Evolutionary conservation across 2,329 filamentous ascomycete species (phyloP).

Genomic region (Colletotrichum sp.): DNA sequence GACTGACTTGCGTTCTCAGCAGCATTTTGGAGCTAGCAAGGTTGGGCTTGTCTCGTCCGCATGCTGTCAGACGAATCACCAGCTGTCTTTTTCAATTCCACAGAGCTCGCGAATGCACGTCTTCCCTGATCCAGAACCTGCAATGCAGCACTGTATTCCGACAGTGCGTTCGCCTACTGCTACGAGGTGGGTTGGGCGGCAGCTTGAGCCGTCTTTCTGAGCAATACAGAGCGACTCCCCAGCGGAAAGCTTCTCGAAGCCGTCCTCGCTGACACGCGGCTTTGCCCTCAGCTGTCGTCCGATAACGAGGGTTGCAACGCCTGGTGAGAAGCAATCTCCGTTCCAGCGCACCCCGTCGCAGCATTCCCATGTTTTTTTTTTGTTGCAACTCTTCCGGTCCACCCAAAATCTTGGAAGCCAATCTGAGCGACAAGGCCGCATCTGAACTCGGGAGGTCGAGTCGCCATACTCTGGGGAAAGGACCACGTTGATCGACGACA

Average conservation of each 20-base stretch:
- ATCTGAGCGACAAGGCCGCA: neutral
- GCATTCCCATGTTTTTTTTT: neutral
- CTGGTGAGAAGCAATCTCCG: neutral
- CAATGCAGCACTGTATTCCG: neutral
- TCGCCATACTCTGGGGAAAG: conserved; percentile 1
- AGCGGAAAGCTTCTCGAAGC: conserved; percentile 4
- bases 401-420: neutral
- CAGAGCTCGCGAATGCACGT: neutral
- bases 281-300: neutral
- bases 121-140: conserved; percentile 1
- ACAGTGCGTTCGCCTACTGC: neutral
- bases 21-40: conserved; percentile 8
- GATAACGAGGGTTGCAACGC: neutral
- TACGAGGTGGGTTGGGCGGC: neutral
- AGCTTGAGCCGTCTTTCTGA: neutral
- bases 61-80: conserved; percentile 5
- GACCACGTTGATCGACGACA: conserved; percentile 2
- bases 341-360: neutral
- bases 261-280: neutral
- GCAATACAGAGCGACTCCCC: neutral
- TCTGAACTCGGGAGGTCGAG: neutral
- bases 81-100: conserved; percentile 12
- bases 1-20: neutral
- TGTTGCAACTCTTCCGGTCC: neutral
- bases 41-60: conserved; percentile 12